Evolutionary conservation across 305 asterid genomes (phyloP).

Genomic region (Withania somnifera): DNA sequence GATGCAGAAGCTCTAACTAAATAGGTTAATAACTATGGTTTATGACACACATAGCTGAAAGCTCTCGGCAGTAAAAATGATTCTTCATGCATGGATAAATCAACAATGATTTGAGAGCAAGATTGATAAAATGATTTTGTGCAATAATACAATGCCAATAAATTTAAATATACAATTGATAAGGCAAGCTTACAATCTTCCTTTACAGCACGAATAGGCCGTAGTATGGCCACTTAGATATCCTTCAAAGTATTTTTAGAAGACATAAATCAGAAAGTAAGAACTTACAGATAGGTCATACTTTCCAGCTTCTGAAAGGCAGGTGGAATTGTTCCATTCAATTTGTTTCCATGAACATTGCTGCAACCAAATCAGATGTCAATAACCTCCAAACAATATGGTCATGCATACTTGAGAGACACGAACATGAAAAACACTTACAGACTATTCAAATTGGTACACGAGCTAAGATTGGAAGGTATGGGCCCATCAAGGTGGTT

Average conservation of each 20-base stretch:
- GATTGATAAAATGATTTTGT: neutral
- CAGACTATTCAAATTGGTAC: constrained; percentile 94
- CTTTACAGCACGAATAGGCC: neutral
- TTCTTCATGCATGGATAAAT: neutral
- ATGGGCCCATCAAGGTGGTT: constrained; percentile 69
- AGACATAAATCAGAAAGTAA: neutral
- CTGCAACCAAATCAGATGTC: constrained; percentile 23
- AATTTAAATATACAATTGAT: neutral
- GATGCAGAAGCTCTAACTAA: neutral
- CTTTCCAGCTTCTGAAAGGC: constrained; percentile 78
- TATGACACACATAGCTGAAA: neutral
- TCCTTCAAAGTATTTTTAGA: neutral
- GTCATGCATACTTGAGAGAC: neutral
- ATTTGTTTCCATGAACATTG: constrained; percentile 69
- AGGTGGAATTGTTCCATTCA: constrained; percentile 77
- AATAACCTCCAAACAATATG: neutral
- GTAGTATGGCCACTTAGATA: neutral
- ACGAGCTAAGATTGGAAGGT: constrained; percentile 90
- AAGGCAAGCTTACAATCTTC: neutral
- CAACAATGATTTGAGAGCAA: neutral
- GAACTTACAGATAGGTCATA: constrained; percentile 90
- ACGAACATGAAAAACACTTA: constrained; percentile 24
- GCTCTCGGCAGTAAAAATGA: neutral
- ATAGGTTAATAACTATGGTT: neutral
- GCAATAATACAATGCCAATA: neutral